Evolutionary conservation across 2,329 filamentous ascomycete species (phyloP), one percentile per base, ranked within the genome.

Genomic region (Colletotrichum ledebouriae): DNA sequence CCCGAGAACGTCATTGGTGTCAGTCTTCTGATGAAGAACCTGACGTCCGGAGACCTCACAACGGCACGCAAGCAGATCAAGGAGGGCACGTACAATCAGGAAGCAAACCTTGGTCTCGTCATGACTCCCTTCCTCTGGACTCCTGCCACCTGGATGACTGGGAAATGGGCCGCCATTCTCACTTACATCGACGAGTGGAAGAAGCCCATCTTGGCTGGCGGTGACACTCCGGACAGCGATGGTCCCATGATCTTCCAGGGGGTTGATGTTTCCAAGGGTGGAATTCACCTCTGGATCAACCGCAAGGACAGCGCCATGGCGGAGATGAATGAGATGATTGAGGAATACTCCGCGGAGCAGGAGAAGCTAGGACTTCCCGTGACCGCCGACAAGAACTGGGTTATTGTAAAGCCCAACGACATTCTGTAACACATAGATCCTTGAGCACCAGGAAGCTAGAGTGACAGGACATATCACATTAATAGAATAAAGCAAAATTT

Each of bases 301-400:
- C 77, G 80, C 60, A 77, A 76, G 62, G 73, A 78, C 25, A 74
- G 74, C 39, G 76, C 76, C 57, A 75, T 76, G 69, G 72, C 77
- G 66, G 64, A 80, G 67, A 74, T 83, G 49, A 70, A 78, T 29
- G 73, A 70, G 29, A 80, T 82, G 80, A 80, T 79, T n/a, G 68
- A 68, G 52, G 72, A 80, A 3, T 76, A 74, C 58, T 73, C 77
- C 3, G 73, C 72, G 22, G 76, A 71, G 3, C 81, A 83, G 72
- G 72, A 72, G 58, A 72, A 74, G 62, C 75, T 80, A 50, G 77
- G 78, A 1, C 65, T 79, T 9, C 73, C 75, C 1, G 80, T 82
- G 2, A 83, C 80, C 13, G 81, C 79, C 2, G 74, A 83, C 63
- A 82, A 81, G 76, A 82, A 82, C 73, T 83, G 81, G 81, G 76